Conservation (phyloP, 192 early-diverging fungal genomes). For the Jimgerdemannia lactiflua region DNA sequence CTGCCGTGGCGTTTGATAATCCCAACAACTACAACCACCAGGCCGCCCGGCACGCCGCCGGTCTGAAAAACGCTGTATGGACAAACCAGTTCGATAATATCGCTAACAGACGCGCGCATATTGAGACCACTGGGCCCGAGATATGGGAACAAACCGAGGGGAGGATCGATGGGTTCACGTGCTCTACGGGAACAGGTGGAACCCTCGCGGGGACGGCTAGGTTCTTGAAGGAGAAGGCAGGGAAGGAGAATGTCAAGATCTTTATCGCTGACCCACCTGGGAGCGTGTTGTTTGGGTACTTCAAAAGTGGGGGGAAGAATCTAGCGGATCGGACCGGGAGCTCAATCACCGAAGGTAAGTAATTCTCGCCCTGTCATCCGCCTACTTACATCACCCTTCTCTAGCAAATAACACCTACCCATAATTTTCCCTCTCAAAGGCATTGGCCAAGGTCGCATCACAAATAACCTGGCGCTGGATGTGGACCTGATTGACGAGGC, state of each 20-base stretch:
- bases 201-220: conserved; percentile 84
- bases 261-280: conserved; percentile 93
- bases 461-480: conserved; percentile 83
- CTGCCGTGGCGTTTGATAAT: conserved; percentile 89
- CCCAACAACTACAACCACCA: conserved; percentile 96
- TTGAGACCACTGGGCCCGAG: conserved; percentile 95
- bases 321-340: conserved; percentile 69
- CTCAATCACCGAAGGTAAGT: conserved; percentile 85
- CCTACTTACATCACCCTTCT: too few relatives aligned
- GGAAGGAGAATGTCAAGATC: conserved; percentile 60
- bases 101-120: conserved; percentile 88
- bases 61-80: conserved; percentile 84
- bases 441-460: conserved; percentile 94
- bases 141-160: conserved; percentile 86
- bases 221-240: conserved; percentile 75
- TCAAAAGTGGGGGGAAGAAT: conserved; percentile 61
- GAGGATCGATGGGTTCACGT: conserved; percentile 85
- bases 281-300: conserved; percentile 84
- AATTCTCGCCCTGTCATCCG: too few relatives aligned
- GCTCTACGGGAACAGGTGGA: conserved; percentile 91
- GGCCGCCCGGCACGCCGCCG: conserved; percentile 77
- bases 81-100: conserved; percentile 97
- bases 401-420: not conserved
- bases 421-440: not conserved
- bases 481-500: conserved; percentile 81